Conservation (phyloP, 257 asterid species). For the Vinca minor region DNA sequence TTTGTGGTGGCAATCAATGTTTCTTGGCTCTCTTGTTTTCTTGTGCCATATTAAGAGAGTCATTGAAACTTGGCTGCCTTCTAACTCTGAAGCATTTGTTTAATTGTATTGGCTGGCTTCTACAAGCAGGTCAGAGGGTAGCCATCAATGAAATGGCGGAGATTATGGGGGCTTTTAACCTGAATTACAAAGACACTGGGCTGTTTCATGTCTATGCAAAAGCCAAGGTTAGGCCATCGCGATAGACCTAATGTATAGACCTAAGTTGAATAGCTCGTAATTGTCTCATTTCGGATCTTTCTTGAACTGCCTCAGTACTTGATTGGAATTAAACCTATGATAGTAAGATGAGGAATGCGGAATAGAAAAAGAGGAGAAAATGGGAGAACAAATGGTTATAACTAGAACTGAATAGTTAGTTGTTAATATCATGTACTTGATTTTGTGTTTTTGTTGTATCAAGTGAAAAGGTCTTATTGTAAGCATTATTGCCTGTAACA, state of each 20-base stretch:
- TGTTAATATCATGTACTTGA: too few relatives aligned
- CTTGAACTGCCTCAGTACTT: neutral
- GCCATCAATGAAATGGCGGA: constrained; percentile 72
- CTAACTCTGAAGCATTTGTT: neutral
- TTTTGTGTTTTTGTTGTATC: neutral
- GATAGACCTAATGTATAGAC: too few relatives aligned
- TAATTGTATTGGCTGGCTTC: constrained; percentile 16
- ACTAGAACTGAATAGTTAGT: neutral
- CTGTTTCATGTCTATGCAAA: constrained; percentile 77
- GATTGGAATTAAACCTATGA: neutral
- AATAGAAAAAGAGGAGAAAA: too few relatives aligned
- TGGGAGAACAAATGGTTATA: neutral
- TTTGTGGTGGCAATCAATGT: too few relatives aligned
- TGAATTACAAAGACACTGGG: constrained; percentile 85
- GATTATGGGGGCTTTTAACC: constrained; percentile 80
- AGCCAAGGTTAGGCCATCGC: constrained; percentile 52
- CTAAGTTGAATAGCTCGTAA: neutral
- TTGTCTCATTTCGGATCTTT: neutral
- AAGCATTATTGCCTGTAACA: constrained; percentile 20
- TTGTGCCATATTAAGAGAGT: neutral
- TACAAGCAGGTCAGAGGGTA: constrained; percentile 44
- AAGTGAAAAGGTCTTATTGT: neutral
- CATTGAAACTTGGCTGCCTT: neutral
- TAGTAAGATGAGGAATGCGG: neutral
- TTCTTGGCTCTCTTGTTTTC: neutral